Conservation (phyloP, 1,284 basidiomycete genomes). For the Rhodotorula sp. region DNA sequence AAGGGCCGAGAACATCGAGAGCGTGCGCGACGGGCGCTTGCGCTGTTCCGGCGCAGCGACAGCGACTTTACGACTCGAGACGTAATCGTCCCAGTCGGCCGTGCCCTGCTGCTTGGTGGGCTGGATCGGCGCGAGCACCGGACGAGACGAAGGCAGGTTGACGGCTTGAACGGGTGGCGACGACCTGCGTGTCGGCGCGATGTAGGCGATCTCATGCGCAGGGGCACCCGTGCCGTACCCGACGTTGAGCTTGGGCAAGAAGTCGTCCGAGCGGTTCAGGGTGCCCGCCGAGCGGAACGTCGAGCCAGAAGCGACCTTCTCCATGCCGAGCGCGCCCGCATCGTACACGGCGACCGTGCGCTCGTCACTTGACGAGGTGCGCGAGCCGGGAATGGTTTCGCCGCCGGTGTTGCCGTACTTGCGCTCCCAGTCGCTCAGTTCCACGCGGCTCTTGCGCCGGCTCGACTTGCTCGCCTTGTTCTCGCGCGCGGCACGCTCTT, state of each 20-base stretch:
- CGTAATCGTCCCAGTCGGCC: constrained; percentile 23
- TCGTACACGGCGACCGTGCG: background rate
- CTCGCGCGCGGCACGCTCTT: constrained; percentile 7
- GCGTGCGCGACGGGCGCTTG: background rate
- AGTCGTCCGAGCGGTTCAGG: constrained; percentile 18
- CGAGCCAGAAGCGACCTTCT: constrained; percentile 14
- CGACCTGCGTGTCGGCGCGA: background rate
- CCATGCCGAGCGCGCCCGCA: background rate
- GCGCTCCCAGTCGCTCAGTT: constrained; percentile 82
- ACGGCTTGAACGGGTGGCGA: background rate
- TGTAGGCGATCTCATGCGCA: background rate
- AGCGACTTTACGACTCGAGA: constrained; percentile 14
- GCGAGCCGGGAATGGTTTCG: background rate
- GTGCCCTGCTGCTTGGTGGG: background rate
- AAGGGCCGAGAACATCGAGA: constrained; percentile 12
- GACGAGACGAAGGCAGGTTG: background rate
- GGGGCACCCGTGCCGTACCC: background rate
- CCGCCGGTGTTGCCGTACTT: constrained; percentile 62
- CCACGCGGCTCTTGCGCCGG: constrained; percentile 60
- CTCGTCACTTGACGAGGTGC: constrained; percentile 6
- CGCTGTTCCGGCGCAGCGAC: background rate
- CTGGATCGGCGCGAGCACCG: constrained; percentile 17
- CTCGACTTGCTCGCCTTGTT: background rate
- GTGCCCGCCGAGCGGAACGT: constrained; percentile 2
- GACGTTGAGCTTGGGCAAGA: constrained; percentile 32